Evolutionary conservation across 2,329 filamentous ascomycete species (phyloP), one percentile per base, ranked within the genome.

Genomic region (Aureobasidium namibiae): DNA sequence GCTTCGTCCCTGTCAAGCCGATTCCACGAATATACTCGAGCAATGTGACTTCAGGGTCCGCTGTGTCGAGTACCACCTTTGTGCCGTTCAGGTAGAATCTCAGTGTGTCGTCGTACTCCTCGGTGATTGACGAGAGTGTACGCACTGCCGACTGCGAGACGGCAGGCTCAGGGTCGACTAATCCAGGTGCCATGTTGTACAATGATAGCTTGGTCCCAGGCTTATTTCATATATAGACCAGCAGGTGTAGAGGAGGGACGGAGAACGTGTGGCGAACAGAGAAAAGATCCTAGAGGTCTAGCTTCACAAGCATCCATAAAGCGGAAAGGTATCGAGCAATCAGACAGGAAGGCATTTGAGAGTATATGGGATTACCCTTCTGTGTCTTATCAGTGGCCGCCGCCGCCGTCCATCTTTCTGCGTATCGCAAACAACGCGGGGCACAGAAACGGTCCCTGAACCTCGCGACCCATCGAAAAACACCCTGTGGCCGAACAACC

Each of bases 51-150:
- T 97, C 92, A 0, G 94, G 94, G 68, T 97, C 92, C 56, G 94
- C 84, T 13, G 89, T 82, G 65, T 96, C 92, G 16, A 99, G 77
- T 1, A 87, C 83, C 16, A 97, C 88, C 64, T 86, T 89, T 2
- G 92, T 96, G 63, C 94, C 94, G 71, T 99, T 99, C 54, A 99
- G 83, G 71, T 91, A 97, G 78, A 97, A 97, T 18, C 87, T 82
- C 61, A 97, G 79, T 1, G 89, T 92, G 72, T 96, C 90, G 68
- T 96, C 88, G 73, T 90, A 97, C 48, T 80, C 74, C 56, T 86
- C 84, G 1, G 89, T 94, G 53, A 96, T 74, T 18, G 83, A 75
- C 44, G 79, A 74, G 38, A 89, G 75, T 42, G 78, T 75, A 39
- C 70, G 69, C 52, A 73, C 70, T 60, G 76, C 75, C 36, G 77